Evolutionary conservation across 164 flowering plant genomes (phyloP), one percentile per base, ranked within the genome.

Genomic region (Aristolochia contorta): DNA sequence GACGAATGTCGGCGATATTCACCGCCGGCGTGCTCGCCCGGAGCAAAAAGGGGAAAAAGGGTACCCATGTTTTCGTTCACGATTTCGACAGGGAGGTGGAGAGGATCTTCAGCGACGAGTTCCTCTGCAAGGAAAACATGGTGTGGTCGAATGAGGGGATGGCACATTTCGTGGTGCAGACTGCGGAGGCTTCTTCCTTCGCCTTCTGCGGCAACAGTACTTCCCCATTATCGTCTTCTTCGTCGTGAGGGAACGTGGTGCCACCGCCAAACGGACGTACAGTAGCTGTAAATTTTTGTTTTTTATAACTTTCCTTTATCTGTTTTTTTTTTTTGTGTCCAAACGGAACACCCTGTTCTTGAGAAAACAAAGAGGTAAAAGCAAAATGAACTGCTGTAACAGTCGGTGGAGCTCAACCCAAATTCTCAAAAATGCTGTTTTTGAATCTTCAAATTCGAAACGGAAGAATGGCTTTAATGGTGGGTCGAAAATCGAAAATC

Each of bases 1-100:
- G 99, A 0, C 54, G 99, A 61, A 88, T 86, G 87, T 72, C 85
- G 16, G 72, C 95, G 12, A 87, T 93, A 13, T 93, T 86, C 79
- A 90, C 96, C 0, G 84, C 99, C 1, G 88, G 80, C 1, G 97
- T 93, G 30, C 76, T 93, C 15, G 96, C 97, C 13, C 69, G 99
- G 71, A 88, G 93, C 79, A 88, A 82, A 69, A 84, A 70, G 59
- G 78, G 79, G 0, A 83, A 81, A 27, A 77, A 57, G 16, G 67
- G 72, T 0, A 90, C 99, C 0, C 87, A 93, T 60, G 80, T 93
- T 6, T 85, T 88, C 46, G 92, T 90, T 22, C 99, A 93, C 52
- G 97, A 90, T 51, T 84, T 71, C 25, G 63, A 76, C 25, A 74
- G 86, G 67, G 78, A 78, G 12, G 87, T 84, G 52, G 93, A 93